Evolutionary conservation across 106 monocot genomes (phyloP).

Genomic region (Ottelia alismoides): DNA sequence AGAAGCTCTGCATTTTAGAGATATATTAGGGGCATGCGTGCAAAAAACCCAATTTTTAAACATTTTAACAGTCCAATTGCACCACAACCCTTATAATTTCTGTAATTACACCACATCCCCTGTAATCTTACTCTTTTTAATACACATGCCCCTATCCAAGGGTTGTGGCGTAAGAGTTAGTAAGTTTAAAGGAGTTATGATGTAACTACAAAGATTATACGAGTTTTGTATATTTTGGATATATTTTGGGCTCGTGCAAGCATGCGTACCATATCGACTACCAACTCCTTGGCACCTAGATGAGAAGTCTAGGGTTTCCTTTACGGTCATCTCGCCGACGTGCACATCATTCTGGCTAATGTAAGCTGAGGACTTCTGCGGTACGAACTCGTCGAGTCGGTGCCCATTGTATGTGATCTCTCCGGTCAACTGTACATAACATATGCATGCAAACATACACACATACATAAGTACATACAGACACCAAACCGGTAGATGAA

Average conservation of each 20-base stretch:
- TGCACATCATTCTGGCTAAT: conserved; percentile 90
- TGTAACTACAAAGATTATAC: no score
- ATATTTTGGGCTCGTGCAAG: neutral
- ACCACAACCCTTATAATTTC: no score
- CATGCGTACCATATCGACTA: conserved; percentile 46
- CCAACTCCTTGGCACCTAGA: conserved; percentile 81
- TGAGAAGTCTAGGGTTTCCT: conserved; percentile 81
- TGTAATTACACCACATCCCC: no score
- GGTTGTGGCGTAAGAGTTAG: no score
- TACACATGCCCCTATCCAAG: no score
- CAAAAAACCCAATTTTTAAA: no score
- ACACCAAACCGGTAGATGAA: neutral
- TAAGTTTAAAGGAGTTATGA: neutral
- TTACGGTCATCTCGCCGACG: conserved; percentile 84
- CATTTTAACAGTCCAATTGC: no score
- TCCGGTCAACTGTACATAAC: conserved; percentile 24
- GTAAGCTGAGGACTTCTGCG: conserved; percentile 77
- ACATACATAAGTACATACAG: neutral
- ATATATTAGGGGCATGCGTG: no score
- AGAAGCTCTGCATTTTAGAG: conserved; percentile 24
- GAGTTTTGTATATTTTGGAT: neutral
- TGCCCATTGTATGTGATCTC: conserved; percentile 70
- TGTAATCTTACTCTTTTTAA: no score
- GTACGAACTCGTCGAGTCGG: conserved; percentile 66
- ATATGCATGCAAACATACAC: neutral